Conservation (phyloP, 208 protist genomes). For the Trypanosoma vivax region DNA sequence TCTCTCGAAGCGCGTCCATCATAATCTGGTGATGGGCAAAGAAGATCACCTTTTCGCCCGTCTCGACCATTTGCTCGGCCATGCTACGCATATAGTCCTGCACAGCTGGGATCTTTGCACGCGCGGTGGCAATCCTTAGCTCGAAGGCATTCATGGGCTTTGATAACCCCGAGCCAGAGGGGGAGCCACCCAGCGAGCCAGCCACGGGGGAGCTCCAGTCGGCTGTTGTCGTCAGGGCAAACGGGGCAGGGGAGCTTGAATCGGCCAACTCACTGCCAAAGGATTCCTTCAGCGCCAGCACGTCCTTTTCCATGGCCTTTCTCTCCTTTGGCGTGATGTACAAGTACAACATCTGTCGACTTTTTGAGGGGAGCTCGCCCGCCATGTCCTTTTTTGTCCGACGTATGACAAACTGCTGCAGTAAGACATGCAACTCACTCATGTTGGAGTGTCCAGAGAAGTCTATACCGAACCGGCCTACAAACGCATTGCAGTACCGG, state of each 20-base stretch:
- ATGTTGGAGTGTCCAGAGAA: conserved; percentile 71
- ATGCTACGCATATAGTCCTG: conserved; percentile 79
- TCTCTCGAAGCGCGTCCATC: conserved; percentile 82
- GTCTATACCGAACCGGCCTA: conserved; percentile 70
- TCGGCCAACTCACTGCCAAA: conserved; percentile 10
- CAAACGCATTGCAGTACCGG: conserved; percentile 91
- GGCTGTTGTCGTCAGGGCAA: neutral
- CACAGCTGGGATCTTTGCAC: conserved; percentile 85
- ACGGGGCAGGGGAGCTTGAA: neutral
- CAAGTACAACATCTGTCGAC: conserved; percentile 79
- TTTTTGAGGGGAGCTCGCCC: conserved; percentile 85
- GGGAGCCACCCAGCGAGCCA: conserved; percentile 1
- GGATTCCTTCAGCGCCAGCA: conserved; percentile 48
- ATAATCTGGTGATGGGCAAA: conserved; percentile 93
- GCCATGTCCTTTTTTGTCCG: conserved; percentile 90
- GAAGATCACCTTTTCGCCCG: conserved; percentile 87
- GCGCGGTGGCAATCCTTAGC: conserved; percentile 77
- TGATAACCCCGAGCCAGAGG: neutral
- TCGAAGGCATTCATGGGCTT: conserved; percentile 67
- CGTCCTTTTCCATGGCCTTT: conserved; percentile 73
- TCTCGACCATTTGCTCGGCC: conserved; percentile 69
- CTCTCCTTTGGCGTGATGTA: conserved; percentile 77
- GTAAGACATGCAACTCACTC: conserved; percentile 89
- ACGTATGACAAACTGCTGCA: conserved; percentile 90
- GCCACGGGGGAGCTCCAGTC: neutral